These are phyloP conservation scores for Schizophyllum commune DNA, from an alignment of 1,284 basidiomycete species.

Conservation along the genomic window DNA sequence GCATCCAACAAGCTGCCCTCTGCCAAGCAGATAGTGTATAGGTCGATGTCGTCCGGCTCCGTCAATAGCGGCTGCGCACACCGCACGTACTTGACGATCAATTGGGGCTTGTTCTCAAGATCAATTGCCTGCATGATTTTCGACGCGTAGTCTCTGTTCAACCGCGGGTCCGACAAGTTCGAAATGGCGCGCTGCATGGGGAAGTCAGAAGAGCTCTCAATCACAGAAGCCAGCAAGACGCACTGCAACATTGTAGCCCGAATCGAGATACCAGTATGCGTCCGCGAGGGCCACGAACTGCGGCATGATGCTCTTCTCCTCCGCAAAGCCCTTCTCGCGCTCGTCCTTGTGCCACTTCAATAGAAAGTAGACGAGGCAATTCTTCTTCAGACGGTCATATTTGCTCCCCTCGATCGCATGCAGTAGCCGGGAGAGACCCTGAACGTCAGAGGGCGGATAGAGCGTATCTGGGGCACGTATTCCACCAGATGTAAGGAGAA, in stretches of 20 bases:
- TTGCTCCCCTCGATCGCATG: constrained; percentile 46
- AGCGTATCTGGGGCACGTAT: constrained; percentile 46
- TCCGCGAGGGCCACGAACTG: constrained; percentile 66
- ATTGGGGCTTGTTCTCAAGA: constrained; percentile 39
- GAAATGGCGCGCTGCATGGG: constrained; percentile 52
- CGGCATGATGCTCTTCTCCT: constrained; percentile 55
- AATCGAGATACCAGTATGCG: constrained; percentile 75
- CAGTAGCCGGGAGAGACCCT: constrained; percentile 45
- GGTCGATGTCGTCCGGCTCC: constrained; percentile 59
- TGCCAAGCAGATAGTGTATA: constrained; percentile 58
- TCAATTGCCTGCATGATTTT: constrained; percentile 66
- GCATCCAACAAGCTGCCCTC: constrained; percentile 57
- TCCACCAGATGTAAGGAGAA: constrained; percentile 58
- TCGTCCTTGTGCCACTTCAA: constrained; percentile 68
- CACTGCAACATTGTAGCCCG: constrained; percentile 53
- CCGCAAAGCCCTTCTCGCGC: constrained; percentile 45
- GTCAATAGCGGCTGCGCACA: constrained; percentile 61
- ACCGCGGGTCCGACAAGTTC: constrained; percentile 61
- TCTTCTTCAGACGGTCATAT: constrained; percentile 70
- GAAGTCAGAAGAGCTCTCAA: constrained; percentile 1
- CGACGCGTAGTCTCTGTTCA: constrained; percentile 65
- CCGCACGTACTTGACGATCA: constrained; percentile 61
- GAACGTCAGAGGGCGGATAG: constrained; percentile 59
- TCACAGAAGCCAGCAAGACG: constrained; percentile 20
- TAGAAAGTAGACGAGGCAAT: constrained; percentile 69